Base-by-base conservation (phyloP, 176 grass and related monocot species). In the Coix lacrymajobi region DNA sequence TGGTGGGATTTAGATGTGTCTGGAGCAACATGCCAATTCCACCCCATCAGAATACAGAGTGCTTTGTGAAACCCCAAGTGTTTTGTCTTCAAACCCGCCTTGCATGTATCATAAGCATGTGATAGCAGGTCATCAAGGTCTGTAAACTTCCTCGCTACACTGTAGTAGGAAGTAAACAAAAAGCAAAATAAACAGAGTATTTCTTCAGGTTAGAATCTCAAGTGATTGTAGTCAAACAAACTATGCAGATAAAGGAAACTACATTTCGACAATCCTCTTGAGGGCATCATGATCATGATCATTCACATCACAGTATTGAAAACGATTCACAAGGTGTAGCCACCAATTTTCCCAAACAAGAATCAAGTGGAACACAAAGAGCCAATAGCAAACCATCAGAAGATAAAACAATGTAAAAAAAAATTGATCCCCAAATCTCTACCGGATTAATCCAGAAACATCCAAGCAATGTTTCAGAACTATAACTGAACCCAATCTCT, bases 31-130 rank as follows among this genome's bases (percentile, higher is more conserved):
- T 72, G 80, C 96, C 93, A 93, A 77, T 96, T 98, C 96, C 93
- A 98, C 22, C 91, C 93, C 92, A 96, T 90, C 82, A 98, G 82
- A 85, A 98, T 66, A 86, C 96, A 98, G 4, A 98, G 87, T 84
- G 93, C 96, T 82, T 92, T 96, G 48, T 92, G 96, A 74, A 95
- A 84, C 38, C 96, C 96, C 49, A 93, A 76, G 66, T 96, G 96
- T 58, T 92, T 88, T 69, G 96, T 93, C 87, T 69, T 95, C 71
- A 98, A 63, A 73, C 93, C 93, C 44, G 28, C 56, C 79, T 93
- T 98, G 83, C 44, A 66, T 78, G 93, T 85, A 85, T 88, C 48
- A 17, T 88, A 93, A 69, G 87, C 75, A 86, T 98, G 92, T 79
- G 89, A 82, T 16, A 86, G 32, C 41, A 97, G 85, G 22, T 49